phyloP scores from a whole-genome alignment of 2,329 filamentous ascomycete genomes.

The Daldinia sp. region DNA sequence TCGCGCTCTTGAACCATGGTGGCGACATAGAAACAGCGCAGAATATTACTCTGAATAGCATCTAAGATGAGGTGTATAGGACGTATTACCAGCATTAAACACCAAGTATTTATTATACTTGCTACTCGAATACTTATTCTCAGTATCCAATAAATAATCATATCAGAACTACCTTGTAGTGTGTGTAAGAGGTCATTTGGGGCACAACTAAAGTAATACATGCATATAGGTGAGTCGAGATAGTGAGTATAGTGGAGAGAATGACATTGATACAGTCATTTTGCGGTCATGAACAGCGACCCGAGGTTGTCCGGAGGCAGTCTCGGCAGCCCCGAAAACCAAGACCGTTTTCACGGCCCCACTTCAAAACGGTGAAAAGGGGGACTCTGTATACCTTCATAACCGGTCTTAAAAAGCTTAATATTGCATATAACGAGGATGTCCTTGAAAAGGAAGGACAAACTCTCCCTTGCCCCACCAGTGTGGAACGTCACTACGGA shows the following conservation, averaged over 20 bases:
- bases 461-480: conserved; percentile 21
- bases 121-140: neutral
- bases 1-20: conserved; percentile 57
- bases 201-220: too few relatives aligned
- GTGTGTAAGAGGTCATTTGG: too few relatives aligned
- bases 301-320: neutral
- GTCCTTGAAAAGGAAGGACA: conserved; percentile 11
- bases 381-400: neutral
- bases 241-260: neutral
- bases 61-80: conserved; percentile 31
- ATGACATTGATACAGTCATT: neutral
- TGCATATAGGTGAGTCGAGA: too few relatives aligned
- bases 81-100: neutral
- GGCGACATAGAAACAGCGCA: conserved; percentile 52
- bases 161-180: neutral
- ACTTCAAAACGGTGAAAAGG: neutral
- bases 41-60: conserved; percentile 57
- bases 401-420: neutral
- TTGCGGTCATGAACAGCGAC: neutral
- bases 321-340: neutral
- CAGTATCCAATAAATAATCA: neutral
- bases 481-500: conserved; percentile 28
- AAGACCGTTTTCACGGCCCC: neutral
- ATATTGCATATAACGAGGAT: conserved; percentile 4
- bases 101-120: neutral